phyloP scores from a whole-genome alignment of 805 yeast genomes.

The Suhomyces vadensis region DNA sequence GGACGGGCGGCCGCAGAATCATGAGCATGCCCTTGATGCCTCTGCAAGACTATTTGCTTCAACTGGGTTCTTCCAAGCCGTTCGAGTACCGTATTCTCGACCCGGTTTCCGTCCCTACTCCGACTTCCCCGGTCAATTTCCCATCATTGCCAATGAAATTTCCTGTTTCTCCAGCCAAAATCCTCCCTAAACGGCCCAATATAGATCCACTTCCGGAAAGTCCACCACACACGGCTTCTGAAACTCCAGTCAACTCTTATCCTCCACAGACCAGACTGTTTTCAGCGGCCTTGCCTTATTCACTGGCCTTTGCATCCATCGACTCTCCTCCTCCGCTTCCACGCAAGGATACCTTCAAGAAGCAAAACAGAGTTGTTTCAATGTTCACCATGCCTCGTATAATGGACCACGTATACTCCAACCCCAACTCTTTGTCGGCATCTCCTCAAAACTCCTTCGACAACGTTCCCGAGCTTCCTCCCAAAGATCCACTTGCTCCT shows the following conservation, averaged over 20 bases:
- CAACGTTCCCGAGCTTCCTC: too few relatives aligned
- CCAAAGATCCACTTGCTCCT: background rate
- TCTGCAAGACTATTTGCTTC: constrained; percentile 1
- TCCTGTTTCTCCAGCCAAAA: constrained; percentile 4
- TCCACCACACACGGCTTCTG: too few relatives aligned
- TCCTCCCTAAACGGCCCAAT: background rate
- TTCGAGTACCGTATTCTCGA: background rate
- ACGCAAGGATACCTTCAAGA: background rate
- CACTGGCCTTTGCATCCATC: background rate
- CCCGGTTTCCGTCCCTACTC: background rate
- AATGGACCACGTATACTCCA: constrained; percentile 9
- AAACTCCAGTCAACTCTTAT: too few relatives aligned
- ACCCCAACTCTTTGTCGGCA: constrained; percentile 6
- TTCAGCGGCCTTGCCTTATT: background rate
- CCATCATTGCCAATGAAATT: constrained; percentile 2
- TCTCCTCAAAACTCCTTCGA: too few relatives aligned
- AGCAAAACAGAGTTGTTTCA: constrained; percentile 11
- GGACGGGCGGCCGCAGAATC: constrained; percentile 15
- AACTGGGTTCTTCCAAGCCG: background rate
- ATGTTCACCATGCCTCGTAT: constrained; percentile 12
- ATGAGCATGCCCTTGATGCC: constrained; percentile 23
- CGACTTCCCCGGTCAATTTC: background rate
- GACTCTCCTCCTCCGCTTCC: constrained; percentile 5
- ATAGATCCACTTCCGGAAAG: too few relatives aligned
- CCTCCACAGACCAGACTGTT: too few relatives aligned